Conservation (phyloP, 1,284 basidiomycete species). For the Xerocomus nothofagi region DNA sequence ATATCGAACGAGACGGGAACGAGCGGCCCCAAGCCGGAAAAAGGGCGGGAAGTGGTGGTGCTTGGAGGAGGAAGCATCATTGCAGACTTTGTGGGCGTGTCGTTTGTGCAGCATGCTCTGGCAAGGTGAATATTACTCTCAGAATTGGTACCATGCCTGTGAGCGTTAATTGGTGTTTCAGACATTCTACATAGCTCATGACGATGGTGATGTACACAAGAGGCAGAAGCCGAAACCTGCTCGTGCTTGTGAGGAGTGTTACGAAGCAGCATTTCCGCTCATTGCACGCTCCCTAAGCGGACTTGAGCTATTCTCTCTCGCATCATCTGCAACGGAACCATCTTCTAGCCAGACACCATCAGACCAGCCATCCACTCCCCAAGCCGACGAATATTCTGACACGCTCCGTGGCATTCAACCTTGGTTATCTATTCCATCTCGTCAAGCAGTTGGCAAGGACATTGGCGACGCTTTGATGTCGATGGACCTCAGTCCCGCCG, state of each 20-base stretch:
- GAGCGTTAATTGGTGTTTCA: slow-evolving; percentile 29
- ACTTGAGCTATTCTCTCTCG: slow-evolving; percentile 3
- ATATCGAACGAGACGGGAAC: slow-evolving; percentile 6
- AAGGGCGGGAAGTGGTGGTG: slow-evolving; percentile 22
- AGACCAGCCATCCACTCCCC: slow-evolving; percentile 25
- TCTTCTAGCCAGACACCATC: slow-evolving; percentile 12
- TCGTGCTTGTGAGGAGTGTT: slow-evolving; percentile 83
- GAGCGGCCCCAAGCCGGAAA: slow-evolving; percentile 14
- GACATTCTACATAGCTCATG: slow-evolving; percentile 78
- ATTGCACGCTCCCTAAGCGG: slow-evolving; percentile 32
- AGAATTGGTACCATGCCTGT: background rate
- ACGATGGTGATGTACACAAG: slow-evolving; percentile 40
- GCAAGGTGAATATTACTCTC: slow-evolving; percentile 50
- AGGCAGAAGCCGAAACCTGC: slow-evolving; percentile 63
- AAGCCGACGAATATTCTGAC: slow-evolving; percentile 11
- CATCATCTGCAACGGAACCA: slow-evolving; percentile 5
- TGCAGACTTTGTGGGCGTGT: slow-evolving; percentile 88
- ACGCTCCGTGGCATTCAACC: slow-evolving; percentile 26
- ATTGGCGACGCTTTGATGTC: slow-evolving; percentile 42
- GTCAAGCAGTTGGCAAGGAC: slow-evolving; percentile 18
- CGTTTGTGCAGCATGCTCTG: slow-evolving; percentile 84
- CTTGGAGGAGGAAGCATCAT: slow-evolving; percentile 79
- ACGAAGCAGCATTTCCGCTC: slow-evolving; percentile 79
- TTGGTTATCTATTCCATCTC: slow-evolving; percentile 35
- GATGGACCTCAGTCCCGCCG: slow-evolving; percentile 31